Evolutionary conservation across 768 basidiomycete species (phyloP).

Genomic region (Xerocomus potaroensis): DNA sequence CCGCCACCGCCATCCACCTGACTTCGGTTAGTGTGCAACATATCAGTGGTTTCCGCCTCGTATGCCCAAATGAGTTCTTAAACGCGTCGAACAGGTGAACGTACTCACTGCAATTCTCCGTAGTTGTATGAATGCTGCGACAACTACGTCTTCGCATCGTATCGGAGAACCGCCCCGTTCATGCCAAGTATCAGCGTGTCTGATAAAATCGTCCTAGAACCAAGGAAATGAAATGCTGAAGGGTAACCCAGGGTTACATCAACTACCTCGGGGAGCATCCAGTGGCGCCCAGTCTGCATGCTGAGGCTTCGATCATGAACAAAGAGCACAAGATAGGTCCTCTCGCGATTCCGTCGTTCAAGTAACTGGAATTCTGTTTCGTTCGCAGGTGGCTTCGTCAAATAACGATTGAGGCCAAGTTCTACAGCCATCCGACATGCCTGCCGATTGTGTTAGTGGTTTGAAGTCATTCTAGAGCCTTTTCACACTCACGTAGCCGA

Average conservation of each 20-base stretch:
- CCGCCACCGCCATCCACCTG: slow-evolving; percentile 39
- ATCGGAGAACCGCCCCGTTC: slow-evolving; percentile 45
- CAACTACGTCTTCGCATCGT: slow-evolving; percentile 78
- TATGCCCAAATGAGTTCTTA: slow-evolving; percentile 3
- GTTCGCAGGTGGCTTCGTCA: slow-evolving; percentile 46
- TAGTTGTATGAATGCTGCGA: slow-evolving; percentile 71
- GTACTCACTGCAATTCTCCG: slow-evolving; percentile 71
- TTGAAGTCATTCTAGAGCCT: not conserved
- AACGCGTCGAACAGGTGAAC: not conserved
- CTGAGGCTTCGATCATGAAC: slow-evolving; percentile 83
- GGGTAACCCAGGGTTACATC: not conserved
- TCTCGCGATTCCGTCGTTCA: slow-evolving; percentile 80
- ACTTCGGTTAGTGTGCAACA: slow-evolving; percentile 55
- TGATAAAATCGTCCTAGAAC: slow-evolving; percentile 61
- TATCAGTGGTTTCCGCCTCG: slow-evolving; percentile 77
- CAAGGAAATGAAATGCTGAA: slow-evolving; percentile 11
- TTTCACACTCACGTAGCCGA: slow-evolving; percentile 64
- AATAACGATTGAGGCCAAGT: slow-evolving; percentile 70
- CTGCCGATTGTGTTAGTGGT: slow-evolving; percentile 31
- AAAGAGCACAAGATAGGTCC: slow-evolving; percentile 82
- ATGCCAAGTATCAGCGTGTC: slow-evolving; percentile 69
- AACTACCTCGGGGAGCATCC: slow-evolving; percentile 78
- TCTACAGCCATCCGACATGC: slow-evolving; percentile 89
- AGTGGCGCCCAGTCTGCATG: slow-evolving; percentile 80
- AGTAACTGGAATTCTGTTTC: slow-evolving; percentile 64